Percentiles rank a stretch among this genome's conserved stretches.
Evolutionary conservation across 352 stramenopile species (phyloP).

Genomic region (Phytophthora niederhauseri): DNA sequence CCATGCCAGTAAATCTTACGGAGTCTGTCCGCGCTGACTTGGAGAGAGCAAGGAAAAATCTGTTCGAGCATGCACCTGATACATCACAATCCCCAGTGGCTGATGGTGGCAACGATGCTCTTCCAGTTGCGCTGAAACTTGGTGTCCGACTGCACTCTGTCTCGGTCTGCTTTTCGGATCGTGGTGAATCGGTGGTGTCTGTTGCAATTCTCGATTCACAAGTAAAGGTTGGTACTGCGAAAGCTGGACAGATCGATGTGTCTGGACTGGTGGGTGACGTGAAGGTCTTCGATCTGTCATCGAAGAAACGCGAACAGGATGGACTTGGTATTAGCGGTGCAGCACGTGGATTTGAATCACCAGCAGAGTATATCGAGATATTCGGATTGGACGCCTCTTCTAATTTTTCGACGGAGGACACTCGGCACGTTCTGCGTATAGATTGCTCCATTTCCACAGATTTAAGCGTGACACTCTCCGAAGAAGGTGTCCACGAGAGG

Average conservation of each 20-base stretch:
- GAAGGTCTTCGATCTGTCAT: slow-evolving; percentile 74
- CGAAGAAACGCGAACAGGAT: slow-evolving; percentile 39
- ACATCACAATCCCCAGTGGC: not conserved
- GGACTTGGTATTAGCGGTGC: slow-evolving; percentile 28
- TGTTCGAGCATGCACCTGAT: slow-evolving; percentile 45
- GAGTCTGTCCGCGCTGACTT: slow-evolving; percentile 85
- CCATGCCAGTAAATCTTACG: slow-evolving; percentile 70
- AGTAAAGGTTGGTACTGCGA: slow-evolving; percentile 40
- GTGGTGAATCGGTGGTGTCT: slow-evolving; percentile 65
- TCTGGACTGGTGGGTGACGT: slow-evolving; percentile 64
- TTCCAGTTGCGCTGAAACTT: slow-evolving; percentile 44
- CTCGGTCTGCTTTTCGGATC: slow-evolving; percentile 81
- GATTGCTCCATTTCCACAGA: slow-evolving; percentile 48
- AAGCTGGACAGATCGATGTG: slow-evolving; percentile 38
- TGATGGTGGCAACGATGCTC: slow-evolving; percentile 6
- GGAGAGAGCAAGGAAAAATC: slow-evolving; percentile 69
- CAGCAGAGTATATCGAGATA: slow-evolving; percentile 53
- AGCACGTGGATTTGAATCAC: slow-evolving; percentile 15
- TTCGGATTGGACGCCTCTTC: slow-evolving; percentile 52
- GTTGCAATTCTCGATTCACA: slow-evolving; percentile 68
- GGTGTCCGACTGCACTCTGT: slow-evolving; percentile 69
- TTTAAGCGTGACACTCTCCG: too few species aligned
- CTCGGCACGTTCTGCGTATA: slow-evolving; percentile 47
- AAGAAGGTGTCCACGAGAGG: too few species aligned
- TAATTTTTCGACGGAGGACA: slow-evolving; percentile 21